Conservation (phyloP, 2,329 filamentous ascomycete genomes). For the Cladophialophora psammophila region DNA sequence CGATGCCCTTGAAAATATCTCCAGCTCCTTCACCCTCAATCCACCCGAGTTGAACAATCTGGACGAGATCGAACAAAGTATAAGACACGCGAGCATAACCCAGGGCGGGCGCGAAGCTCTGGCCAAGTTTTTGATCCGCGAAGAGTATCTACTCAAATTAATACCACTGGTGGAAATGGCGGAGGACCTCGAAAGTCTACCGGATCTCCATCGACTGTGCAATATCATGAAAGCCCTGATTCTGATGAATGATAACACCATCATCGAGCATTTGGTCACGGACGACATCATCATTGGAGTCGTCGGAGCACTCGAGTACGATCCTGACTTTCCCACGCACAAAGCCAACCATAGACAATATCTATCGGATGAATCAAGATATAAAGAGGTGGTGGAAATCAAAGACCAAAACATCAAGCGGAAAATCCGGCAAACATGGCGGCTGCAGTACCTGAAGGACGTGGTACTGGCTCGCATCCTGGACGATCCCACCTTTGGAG, state of each 20-base stretch:
- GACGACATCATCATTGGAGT: conserved; percentile 90
- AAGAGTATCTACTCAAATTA: conserved; percentile 87
- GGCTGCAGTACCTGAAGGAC: conserved; percentile 95
- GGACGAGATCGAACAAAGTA: conserved; percentile 80
- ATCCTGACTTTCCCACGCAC: conserved; percentile 96
- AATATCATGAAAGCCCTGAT: conserved; percentile 98
- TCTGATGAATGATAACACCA: conserved; percentile 89
- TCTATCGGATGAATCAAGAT: conserved; percentile 84
- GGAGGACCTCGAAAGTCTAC: conserved; percentile 86
- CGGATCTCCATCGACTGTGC: conserved; percentile 88
- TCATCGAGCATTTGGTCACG: conserved; percentile 92
- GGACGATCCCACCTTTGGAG: conserved; percentile 96
- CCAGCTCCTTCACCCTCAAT: conserved; percentile 75
- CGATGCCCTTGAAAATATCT: conserved; percentile 76
- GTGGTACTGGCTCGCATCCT: conserved; percentile 96
- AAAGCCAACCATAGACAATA: conserved; percentile 97
- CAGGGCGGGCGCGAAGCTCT: conserved; percentile 82
- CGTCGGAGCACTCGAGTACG: conserved; percentile 95
- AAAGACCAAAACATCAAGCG: conserved; percentile 79
- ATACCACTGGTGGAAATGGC: conserved; percentile 86
- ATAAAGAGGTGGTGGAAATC: conserved; percentile 95
- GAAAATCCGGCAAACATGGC: conserved; percentile 97
- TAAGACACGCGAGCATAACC: conserved; percentile 78
- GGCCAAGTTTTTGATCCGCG: conserved; percentile 82
- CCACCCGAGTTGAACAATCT: conserved; percentile 82